Percentiles rank a stretch among this genome's conserved stretches.
These are phyloP conservation scores for Fusarium oligoseptatum DNA, from an alignment of 2,329 filamentous ascomycete genomes.

Conservation along the genomic window DNA sequence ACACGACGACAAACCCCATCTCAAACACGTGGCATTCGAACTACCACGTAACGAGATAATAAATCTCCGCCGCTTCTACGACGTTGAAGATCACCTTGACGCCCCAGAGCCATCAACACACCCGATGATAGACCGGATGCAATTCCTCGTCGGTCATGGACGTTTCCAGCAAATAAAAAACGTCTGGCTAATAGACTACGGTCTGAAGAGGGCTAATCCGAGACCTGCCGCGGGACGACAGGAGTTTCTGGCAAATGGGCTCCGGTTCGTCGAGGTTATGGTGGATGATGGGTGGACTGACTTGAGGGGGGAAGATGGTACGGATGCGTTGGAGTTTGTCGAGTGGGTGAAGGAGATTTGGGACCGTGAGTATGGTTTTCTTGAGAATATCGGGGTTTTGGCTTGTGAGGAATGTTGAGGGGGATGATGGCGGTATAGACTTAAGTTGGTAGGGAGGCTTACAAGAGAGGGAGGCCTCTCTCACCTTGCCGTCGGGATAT, in stretches of 20 bases:
- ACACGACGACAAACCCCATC: not conserved
- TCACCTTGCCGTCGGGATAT: not conserved
- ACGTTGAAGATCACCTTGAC: not conserved
- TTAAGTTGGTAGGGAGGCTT: not conserved
- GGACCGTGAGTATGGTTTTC: not conserved
- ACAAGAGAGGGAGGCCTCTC: not conserved
- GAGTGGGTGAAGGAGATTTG: not conserved
- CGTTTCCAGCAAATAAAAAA: not conserved
- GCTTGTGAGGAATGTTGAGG: not conserved
- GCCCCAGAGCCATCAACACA: not conserved
- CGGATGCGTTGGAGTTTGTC: not conserved
- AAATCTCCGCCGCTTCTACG: not conserved
- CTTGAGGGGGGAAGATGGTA: not conserved
- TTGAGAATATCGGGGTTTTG: not conserved
- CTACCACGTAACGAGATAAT: not conserved
- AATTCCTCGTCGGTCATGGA: not conserved
- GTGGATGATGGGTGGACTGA: not conserved
- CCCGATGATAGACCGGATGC: not conserved
- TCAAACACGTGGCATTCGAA: constrained; percentile 3
- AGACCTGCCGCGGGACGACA: not conserved
- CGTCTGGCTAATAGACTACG: not conserved
- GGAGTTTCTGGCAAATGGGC: not conserved
- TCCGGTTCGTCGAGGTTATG: not conserved
- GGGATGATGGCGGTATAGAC: not conserved
- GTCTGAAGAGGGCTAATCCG: not conserved